phyloP scores from a whole-genome alignment of 139 green algal genomes.

The Chlorella vulgaris region DNA sequence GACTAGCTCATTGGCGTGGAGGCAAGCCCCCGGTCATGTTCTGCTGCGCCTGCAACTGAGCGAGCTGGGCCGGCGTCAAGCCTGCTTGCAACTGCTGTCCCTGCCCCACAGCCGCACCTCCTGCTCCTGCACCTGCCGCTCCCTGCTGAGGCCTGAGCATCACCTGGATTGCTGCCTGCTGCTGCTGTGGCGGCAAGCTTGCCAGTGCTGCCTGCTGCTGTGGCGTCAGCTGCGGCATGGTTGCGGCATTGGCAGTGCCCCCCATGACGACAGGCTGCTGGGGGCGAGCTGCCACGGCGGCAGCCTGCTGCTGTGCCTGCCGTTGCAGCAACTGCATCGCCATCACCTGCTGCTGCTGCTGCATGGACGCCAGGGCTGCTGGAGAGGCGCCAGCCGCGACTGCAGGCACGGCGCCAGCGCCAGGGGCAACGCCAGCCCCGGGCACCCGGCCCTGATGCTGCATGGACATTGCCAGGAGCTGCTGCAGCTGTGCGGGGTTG shows the following conservation, averaged over 20 bases:
- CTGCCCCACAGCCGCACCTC: neutral
- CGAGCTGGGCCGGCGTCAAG: neutral
- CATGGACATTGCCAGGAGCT: neutral
- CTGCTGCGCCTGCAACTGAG: neutral
- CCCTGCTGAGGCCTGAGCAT: neutral
- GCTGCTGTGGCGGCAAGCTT: neutral
- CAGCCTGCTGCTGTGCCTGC: constrained; percentile 2
- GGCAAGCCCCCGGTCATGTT: neutral
- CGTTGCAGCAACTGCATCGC: neutral
- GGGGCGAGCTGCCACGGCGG: neutral
- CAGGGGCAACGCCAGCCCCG: neutral
- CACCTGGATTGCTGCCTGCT: neutral
- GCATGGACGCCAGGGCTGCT: neutral
- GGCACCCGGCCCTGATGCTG: neutral
- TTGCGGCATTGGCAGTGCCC: neutral
- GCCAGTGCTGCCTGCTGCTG: neutral
- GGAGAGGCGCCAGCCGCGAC: neutral
- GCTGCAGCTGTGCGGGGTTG: constrained; percentile 1
- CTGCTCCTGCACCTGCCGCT: neutral
- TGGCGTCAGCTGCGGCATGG: neutral
- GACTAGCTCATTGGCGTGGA: neutral
- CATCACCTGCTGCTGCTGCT: constrained; percentile 21
- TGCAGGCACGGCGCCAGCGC: neutral
- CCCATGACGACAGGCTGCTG: neutral
- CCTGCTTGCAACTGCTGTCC: neutral